Base-by-base conservation (phyloP, 2,329 filamentous ascomycete genomes). In the Xylariales sp. region DNA sequence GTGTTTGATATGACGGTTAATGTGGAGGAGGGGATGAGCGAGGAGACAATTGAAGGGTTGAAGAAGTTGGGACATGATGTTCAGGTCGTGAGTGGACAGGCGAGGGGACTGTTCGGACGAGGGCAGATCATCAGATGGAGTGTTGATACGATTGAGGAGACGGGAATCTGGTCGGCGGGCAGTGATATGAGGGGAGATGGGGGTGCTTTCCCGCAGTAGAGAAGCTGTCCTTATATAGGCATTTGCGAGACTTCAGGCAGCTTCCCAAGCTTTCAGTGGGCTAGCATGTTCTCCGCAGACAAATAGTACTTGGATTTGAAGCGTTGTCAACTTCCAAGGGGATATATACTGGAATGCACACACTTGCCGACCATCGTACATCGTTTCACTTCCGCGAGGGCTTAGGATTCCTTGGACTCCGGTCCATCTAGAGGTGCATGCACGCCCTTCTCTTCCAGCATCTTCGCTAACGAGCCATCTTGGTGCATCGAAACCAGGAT, bases 401-500 rank as follows among this genome's bases (percentile, higher is more conserved):
- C 24, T 27, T 27, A 27, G 8, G 8, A 8, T 27, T 27, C 24
- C 24, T 56, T 54, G n/a, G 50, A 52, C 41, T 65, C 60, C n/a
- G 47, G 48, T 18, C 43, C 57, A 37, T 82, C 80, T 46, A 81
- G 74, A 2, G 74, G 66, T 12, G 83, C 79, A 42, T 98, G 67
- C n/a, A 97, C 87, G 47, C 81, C 80, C 74, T 95, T 95, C 66
- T 95, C 86, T 60, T 95, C 88, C 37, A 98, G 73, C 62, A 97
- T 66, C 74, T 94, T 94, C 7, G 89, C 88, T 56, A 98, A 69
- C 53, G 94, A 89, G 20, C 93, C 93, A 59, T 88, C 94, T 68
- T 96, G 87, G 70, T 97, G 91, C 93, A 98, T 97, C 3, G 84
- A 86, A 62, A 97, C 84, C 54, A 98, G 66, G 50, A 98, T 98